phyloP scores from a whole-genome alignment of 2,329 filamentous ascomycete species.

The Alternaria novae-zelandiae region DNA sequence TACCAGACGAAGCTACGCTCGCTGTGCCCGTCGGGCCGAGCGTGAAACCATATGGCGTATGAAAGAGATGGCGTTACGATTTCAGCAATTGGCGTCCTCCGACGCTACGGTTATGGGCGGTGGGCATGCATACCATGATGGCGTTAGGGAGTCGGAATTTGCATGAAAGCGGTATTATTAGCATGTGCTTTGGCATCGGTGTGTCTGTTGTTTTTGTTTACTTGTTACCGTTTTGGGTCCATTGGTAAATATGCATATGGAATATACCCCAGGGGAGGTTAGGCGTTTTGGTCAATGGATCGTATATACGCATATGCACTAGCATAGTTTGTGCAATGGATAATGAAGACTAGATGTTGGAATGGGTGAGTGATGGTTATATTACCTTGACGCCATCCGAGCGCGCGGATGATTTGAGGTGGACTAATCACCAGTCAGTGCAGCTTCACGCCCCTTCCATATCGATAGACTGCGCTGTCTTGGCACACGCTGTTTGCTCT shows the following conservation, averaged over 20 bases:
- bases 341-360: not conserved
- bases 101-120: not conserved
- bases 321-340: not conserved
- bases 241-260: not conserved
- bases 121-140: not conserved
- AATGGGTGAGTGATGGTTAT: not conserved
- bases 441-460: not conserved
- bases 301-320: not conserved
- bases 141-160: not conserved
- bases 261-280: slow-evolving; percentile 5
- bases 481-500: not conserved
- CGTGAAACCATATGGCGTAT: not conserved
- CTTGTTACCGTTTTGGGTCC: not conserved
- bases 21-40: not conserved
- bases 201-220: not conserved
- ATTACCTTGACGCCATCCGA: not conserved
- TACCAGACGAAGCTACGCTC: not conserved
- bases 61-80: not conserved
- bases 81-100: not conserved
- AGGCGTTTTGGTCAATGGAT: not conserved
- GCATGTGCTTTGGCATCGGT: not conserved
- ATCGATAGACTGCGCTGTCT: not conserved
- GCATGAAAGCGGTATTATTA: not conserved
- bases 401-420: too few species aligned
- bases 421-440: not conserved